A percentile compares a stretch with the other conserved stretches of the same genome.
phyloP scores from a whole-genome alignment of 345 rosid genomes.

The Eucalyptus curtisii region DNA sequence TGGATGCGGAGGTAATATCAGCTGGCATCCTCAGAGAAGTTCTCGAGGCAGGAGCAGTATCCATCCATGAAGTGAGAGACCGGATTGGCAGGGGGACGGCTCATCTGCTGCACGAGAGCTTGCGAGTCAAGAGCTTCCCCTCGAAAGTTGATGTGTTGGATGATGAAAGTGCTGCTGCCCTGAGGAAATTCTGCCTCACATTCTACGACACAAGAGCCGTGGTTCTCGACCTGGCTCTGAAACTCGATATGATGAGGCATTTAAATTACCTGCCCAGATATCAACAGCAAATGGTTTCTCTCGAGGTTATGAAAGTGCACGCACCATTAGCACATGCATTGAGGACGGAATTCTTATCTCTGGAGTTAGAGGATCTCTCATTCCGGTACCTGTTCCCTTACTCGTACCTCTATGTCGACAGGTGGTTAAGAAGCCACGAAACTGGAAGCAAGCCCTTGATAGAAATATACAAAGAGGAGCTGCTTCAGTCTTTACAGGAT shows the following conservation, averaged over 20 bases:
- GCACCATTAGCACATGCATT: constrained; percentile 89
- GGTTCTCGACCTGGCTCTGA: constrained; percentile 59
- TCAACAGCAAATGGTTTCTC: constrained; percentile 59
- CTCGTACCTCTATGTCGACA: constrained; percentile 67
- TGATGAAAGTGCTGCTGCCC: constrained; percentile 64
- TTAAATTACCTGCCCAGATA: constrained; percentile 66
- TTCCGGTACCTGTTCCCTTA: constrained; percentile 72
- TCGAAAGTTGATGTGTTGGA: constrained; percentile 56
- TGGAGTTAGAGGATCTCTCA: constrained; percentile 86
- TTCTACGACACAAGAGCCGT: constrained; percentile 87
- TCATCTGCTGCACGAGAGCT: constrained; percentile 73
- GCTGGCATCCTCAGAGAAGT: constrained; percentile 65
- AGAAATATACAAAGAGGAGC: constrained; percentile 49
- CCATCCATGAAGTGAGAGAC: constrained; percentile 51
- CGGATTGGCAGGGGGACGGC: constrained; percentile 70
- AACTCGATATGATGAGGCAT: constrained; percentile 88
- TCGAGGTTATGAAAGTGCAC: constrained; percentile 69
- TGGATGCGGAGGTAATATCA: constrained; percentile 98
- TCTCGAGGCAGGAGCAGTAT: constrained; percentile 49
- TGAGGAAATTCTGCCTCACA: constrained; percentile 78
- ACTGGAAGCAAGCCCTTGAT: constrained; percentile 53
- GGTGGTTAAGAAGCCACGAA: constrained; percentile 70
- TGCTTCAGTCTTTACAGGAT: constrained; percentile 39
- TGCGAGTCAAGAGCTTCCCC: constrained; percentile 60
- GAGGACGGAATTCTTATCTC: constrained; percentile 46